These are phyloP conservation scores for Trichoderma polysporum DNA, from an alignment of 2,329 filamentous ascomycete genomes.

Conservation along the genomic window DNA sequence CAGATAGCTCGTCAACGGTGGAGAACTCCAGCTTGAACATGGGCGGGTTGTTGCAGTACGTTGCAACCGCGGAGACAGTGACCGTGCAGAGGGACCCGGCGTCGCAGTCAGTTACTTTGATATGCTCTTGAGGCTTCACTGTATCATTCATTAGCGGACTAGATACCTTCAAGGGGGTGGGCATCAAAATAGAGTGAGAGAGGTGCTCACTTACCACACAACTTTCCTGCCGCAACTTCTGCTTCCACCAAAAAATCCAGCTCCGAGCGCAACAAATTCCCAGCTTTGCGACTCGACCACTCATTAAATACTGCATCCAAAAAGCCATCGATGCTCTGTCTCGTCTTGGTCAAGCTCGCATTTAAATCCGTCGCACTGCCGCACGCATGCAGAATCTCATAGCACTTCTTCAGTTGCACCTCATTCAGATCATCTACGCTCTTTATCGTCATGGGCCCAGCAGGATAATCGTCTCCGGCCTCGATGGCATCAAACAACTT, in stretches of 20 bases:
- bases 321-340: constrained; percentile 35
- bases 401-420: constrained; percentile 32
- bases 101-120: constrained; percentile 22
- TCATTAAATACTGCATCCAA: constrained; percentile 33
- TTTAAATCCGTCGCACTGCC: constrained; percentile 29
- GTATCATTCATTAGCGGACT: neutral
- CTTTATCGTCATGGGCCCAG: constrained; percentile 24
- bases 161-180: neutral
- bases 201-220: constrained; percentile 31
- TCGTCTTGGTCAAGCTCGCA: constrained; percentile 28
- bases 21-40: constrained; percentile 32
- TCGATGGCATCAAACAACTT: constrained; percentile 31
- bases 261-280: constrained; percentile 24
- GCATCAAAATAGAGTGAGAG: neutral
- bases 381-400: constrained; percentile 37
- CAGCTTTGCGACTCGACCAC: constrained; percentile 26
- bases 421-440: constrained; percentile 31
- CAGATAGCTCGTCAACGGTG: constrained; percentile 26
- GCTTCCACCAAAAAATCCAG: constrained; percentile 34
- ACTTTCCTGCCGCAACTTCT: constrained; percentile 28
- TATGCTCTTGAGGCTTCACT: constrained; percentile 14
- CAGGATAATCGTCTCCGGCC: constrained; percentile 24
- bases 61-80: constrained; percentile 29
- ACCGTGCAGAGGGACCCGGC: constrained; percentile 23
- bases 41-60: constrained; percentile 31